phyloP scores from a whole-genome alignment of 2,329 filamentous ascomycete species.

The Bretziella fagacearum region DNA sequence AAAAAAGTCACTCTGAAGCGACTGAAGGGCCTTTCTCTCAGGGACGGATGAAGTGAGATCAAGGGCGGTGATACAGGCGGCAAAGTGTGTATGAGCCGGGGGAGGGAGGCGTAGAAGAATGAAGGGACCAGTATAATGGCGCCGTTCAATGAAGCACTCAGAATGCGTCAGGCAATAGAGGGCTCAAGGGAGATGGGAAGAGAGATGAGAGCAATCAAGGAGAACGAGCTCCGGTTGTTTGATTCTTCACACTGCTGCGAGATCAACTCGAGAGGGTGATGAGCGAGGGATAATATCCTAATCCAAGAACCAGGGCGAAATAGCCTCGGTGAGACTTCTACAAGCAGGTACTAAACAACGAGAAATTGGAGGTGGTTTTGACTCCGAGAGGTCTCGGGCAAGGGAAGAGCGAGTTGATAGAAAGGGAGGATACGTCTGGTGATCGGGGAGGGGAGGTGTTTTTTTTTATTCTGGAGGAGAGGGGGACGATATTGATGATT shows the following conservation, averaged over 20 bases:
- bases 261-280: constrained; percentile 2
- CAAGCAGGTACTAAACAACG: no score
- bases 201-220: constrained; percentile 10
- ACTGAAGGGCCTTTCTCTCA: background rate
- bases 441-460: background rate
- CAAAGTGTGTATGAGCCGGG: background rate
- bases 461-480: background rate
- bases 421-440: background rate
- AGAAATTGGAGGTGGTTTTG: no score
- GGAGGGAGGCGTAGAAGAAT: constrained; percentile 11
- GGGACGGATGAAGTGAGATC: background rate
- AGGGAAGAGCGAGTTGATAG: background rate
- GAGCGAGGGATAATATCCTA: no score
- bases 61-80: constrained; percentile 2
- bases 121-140: constrained; percentile 12
- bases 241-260: background rate
- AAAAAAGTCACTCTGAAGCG: background rate
- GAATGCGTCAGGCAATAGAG: constrained; percentile 14
- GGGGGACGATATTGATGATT: background rate
- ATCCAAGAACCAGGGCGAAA: no score
- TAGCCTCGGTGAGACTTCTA: no score
- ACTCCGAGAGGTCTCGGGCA: no score
- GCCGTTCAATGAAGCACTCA: background rate
- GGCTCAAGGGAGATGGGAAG: constrained; percentile 7
- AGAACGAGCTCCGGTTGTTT: background rate